phyloP scores from a whole-genome alignment of 352 stramenopile species.

The Elongisporangium undulatum region DNA sequence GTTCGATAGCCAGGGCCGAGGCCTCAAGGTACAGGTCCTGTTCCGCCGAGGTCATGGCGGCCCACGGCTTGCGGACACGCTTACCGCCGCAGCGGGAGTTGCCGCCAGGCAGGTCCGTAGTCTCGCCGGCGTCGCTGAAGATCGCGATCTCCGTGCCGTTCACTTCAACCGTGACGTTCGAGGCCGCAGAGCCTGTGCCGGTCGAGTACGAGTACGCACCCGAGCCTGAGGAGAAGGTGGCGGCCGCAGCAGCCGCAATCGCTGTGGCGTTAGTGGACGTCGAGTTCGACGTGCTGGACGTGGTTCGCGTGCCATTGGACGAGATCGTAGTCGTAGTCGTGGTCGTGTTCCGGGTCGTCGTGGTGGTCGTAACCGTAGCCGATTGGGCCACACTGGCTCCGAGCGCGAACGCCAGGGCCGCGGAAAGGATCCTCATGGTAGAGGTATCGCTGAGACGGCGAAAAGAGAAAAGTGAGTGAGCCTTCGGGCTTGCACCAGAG shows the following conservation, averaged over 20 bases:
- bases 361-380: constrained; percentile 11
- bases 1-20: constrained; percentile 26
- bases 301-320: neutral
- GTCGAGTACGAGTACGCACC: neutral
- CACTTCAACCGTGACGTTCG: constrained; percentile 9
- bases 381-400: constrained; percentile 1
- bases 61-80: constrained; percentile 58
- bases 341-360: constrained; percentile 10
- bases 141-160: constrained; percentile 19
- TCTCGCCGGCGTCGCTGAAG: constrained; percentile 30
- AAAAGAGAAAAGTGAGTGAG: constrained; percentile 3
- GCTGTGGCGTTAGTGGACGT: neutral
- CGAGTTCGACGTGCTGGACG: neutral
- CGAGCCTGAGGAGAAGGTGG: neutral
- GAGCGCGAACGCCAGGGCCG: constrained; percentile 7
- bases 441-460: neutral
- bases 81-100: constrained; percentile 32
- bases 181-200: neutral
- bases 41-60: constrained; percentile 27
- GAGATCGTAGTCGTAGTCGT: neutral
- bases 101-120: constrained; percentile 43
- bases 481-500: neutral
- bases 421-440: constrained; percentile 4
- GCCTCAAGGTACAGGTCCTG: constrained; percentile 60
- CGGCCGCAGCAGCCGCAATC: neutral